Conservation (phyloP, 371 early-diverging fungal genomes). For the Mucor ambiguus region DNA sequence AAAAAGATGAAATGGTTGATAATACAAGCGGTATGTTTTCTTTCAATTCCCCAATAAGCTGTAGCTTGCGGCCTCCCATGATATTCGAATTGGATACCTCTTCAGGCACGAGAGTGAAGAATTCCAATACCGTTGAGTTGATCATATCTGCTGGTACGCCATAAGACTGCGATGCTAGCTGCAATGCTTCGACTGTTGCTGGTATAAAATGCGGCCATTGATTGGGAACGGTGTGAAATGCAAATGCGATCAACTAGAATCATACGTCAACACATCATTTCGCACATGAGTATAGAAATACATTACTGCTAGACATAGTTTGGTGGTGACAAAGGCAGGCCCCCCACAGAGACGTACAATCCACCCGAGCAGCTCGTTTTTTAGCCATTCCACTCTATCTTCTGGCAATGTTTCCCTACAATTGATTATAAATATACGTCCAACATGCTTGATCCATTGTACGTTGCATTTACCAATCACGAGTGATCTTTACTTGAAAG, state of each 20-base stretch:
- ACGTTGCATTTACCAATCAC: slow-evolving; percentile 64
- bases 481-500: slow-evolving; percentile 77
- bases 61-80: slow-evolving; percentile 45
- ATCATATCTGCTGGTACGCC: slow-evolving; percentile 33
- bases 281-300: neutral
- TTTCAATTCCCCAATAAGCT: slow-evolving; percentile 51
- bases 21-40: slow-evolving; percentile 52
- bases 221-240: slow-evolving; percentile 63
- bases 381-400: slow-evolving; percentile 63
- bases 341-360: slow-evolving; percentile 63
- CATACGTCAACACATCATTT: neutral
- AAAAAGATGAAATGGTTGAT: slow-evolving; percentile 34
- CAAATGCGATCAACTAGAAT: slow-evolving; percentile 65
- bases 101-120: slow-evolving; percentile 79
- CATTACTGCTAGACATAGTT: slow-evolving; percentile 72
- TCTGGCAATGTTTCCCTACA: slow-evolving; percentile 65
- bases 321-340: slow-evolving; percentile 71
- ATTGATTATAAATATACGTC: neutral
- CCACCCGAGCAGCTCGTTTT: slow-evolving; percentile 63
- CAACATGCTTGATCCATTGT: neutral
- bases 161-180: slow-evolving; percentile 38
- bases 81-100: slow-evolving; percentile 68
- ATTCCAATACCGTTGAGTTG: slow-evolving; percentile 64
- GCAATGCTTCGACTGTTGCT: slow-evolving; percentile 51
- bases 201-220: slow-evolving; percentile 67